Conservation (phyloP, 164 flowering plant genomes). For the Brasenia schreberi region DNA sequence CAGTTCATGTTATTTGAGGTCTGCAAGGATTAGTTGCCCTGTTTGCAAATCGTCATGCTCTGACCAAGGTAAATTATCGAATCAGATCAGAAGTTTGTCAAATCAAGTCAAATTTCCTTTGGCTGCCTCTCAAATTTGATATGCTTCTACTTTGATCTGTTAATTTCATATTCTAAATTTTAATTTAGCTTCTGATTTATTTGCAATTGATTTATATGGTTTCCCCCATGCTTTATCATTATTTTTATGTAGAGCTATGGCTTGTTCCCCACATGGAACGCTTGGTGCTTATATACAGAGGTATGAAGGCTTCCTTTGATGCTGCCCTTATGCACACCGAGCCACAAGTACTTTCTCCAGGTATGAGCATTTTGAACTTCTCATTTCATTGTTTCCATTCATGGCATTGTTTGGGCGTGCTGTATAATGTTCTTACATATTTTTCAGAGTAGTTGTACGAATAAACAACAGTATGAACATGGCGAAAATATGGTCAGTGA, state of each 20-base stretch:
- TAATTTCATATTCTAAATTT: background rate
- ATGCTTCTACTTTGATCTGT: background rate
- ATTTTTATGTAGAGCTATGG: background rate
- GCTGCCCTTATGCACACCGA: background rate
- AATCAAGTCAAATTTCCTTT: too few relatives aligned
- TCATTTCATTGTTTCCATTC: background rate
- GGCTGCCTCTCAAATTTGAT: too few relatives aligned
- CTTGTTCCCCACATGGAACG: background rate
- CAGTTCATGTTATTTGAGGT: background rate
- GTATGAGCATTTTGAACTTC: background rate
- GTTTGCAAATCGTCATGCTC: background rate
- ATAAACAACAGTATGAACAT: background rate
- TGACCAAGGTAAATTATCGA: background rate
- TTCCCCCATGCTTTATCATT: background rate
- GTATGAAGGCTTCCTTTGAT: background rate
- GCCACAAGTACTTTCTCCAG: background rate
- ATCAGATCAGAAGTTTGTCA: background rate
- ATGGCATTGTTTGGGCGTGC: background rate
- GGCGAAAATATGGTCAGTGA: too few relatives aligned
- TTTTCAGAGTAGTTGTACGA: background rate
- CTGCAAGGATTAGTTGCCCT: background rate
- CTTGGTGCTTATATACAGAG: slow-evolving; percentile 1
- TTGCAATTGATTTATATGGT: background rate
- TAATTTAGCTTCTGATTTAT: background rate
- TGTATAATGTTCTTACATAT: background rate